phyloP scores from a whole-genome alignment of 1,139 yeast genomes.

The Pichia sp. region DNA sequence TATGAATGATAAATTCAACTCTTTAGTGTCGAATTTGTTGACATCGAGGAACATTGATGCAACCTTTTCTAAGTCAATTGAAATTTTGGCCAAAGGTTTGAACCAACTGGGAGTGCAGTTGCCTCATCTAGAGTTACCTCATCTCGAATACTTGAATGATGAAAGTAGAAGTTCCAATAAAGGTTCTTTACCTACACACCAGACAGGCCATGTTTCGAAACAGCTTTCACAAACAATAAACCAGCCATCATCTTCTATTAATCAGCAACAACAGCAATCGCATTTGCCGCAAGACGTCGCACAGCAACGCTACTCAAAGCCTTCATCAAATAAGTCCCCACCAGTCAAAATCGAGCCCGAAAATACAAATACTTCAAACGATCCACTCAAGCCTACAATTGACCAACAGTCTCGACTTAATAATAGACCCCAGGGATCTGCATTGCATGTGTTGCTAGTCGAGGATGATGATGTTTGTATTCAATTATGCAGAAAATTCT shows the following conservation, averaged over 20 bases:
- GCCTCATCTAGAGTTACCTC: slow-evolving; percentile 55
- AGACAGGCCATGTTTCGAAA: slow-evolving; percentile 1
- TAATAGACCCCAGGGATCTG: slow-evolving; percentile 26
- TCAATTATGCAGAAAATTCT: slow-evolving; percentile 66
- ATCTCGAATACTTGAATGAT: slow-evolving; percentile 12
- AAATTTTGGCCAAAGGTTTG: slow-evolving; percentile 39
- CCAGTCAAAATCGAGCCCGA: not conserved
- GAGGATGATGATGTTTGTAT: slow-evolving; percentile 86
- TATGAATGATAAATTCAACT: slow-evolving; percentile 41
- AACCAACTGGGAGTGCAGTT: slow-evolving; percentile 54
- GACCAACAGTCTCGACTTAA: slow-evolving; percentile 9
- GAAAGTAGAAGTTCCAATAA: slow-evolving; percentile 13
- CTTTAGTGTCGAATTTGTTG: slow-evolving; percentile 53
- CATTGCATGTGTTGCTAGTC: slow-evolving; percentile 66
- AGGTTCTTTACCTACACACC: not conserved
- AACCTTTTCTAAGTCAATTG: slow-evolving; percentile 44
- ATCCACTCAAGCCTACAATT: not conserved
- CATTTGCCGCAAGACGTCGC: not conserved
- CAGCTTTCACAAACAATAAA: not conserved
- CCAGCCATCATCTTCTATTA: not conserved
- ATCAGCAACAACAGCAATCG: not conserved
- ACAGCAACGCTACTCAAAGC: not conserved
- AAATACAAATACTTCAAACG: not conserved
- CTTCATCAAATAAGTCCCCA: not conserved
- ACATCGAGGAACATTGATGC: slow-evolving; percentile 50